Conservation (phyloP, 371 early-diverging fungal genomes). For the Synchytrium microbalum region DNA sequence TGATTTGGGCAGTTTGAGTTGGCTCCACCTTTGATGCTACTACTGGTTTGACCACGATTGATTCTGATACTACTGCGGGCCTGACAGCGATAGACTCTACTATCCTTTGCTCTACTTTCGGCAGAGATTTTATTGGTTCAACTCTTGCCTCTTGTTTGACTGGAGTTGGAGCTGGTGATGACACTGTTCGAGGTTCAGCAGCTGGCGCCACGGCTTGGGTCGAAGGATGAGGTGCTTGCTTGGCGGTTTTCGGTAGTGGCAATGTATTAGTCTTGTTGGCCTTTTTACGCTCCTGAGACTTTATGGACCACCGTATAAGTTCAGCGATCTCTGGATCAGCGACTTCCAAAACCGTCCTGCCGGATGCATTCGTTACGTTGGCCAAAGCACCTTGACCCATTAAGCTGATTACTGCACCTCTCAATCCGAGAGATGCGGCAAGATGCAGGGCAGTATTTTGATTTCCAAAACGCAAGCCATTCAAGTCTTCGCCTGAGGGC, state of each 20-base stretch:
- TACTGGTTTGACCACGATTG: not conserved
- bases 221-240: not conserved
- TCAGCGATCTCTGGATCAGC: not conserved
- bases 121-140: not conserved
- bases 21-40: not conserved
- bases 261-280: not conserved
- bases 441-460: not conserved
- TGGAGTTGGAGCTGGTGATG: not conserved
- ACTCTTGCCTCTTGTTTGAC: not conserved
- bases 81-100: not conserved
- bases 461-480: not conserved
- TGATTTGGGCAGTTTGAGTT: not conserved
- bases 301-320: not conserved
- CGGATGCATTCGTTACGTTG: not conserved
- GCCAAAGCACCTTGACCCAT: slow-evolving; percentile 1
- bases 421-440: not conserved
- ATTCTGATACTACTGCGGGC: not conserved
- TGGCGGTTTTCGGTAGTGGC: not conserved
- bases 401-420: not conserved
- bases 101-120: not conserved
- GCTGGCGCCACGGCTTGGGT: not conserved
- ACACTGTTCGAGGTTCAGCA: not conserved
- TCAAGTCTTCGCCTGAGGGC: not conserved
- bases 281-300: not conserved
- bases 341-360: not conserved